Percentiles rank a stretch among this genome's conserved stretches.
These are phyloP conservation scores for Lactarius hengduanensis DNA, from an alignment of 768 basidiomycete genomes.

Conservation along the genomic window DNA sequence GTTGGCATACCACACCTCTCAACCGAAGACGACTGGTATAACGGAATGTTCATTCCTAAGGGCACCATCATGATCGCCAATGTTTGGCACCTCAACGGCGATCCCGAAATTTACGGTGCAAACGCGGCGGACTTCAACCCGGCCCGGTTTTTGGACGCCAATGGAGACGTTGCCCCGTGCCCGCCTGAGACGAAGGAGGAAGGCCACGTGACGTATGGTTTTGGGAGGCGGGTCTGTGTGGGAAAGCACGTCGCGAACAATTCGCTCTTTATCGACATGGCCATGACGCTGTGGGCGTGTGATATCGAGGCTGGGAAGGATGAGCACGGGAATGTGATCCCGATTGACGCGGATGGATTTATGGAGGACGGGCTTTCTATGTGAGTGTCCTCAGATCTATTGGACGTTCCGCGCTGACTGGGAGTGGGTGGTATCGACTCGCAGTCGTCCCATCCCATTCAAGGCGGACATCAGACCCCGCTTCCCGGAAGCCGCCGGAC, in stretches of 20 bases:
- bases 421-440: background rate
- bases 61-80: conserved; percentile 38
- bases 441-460: conserved; percentile 20
- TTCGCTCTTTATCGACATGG: conserved; percentile 37
- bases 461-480: conserved; percentile 8
- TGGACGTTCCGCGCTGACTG: background rate
- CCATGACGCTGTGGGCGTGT: conserved; percentile 32
- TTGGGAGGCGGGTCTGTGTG: conserved; percentile 28
- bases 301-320: conserved; percentile 23
- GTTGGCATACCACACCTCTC: conserved; percentile 29
- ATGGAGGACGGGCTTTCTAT: conserved; percentile 2
- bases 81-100: conserved; percentile 31
- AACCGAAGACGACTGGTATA: conserved; percentile 33
- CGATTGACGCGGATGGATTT: conserved; percentile 11
- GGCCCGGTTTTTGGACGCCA: conserved; percentile 30
- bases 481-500: conserved; percentile 6
- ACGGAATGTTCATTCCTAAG: conserved; percentile 36
- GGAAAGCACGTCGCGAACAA: conserved; percentile 28
- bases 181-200: conserved; percentile 32
- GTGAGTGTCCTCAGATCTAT: background rate
- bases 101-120: conserved; percentile 32
- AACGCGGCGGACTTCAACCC: conserved; percentile 31
- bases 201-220: conserved; percentile 33
- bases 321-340: background rate
- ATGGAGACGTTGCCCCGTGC: conserved; percentile 22